A percentile compares a stretch with the other conserved stretches of the same genome.
These are phyloP conservation scores for Aspergillus candidus DNA, from an alignment of 2,329 filamentous ascomycete species.

Conservation along the genomic window DNA sequence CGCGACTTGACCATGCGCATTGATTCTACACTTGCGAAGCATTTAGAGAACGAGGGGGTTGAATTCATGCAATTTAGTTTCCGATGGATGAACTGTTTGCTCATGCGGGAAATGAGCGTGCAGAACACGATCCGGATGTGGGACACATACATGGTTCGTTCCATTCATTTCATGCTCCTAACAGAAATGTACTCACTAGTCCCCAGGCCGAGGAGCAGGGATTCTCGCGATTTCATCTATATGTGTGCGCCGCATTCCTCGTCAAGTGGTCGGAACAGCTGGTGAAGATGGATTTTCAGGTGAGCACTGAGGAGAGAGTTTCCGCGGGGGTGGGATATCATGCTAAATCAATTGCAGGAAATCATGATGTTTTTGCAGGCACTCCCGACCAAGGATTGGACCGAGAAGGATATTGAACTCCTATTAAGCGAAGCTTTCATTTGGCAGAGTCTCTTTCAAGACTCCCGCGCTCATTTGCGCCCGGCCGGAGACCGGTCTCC, in stretches of 20 bases:
- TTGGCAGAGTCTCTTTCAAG: conserved; percentile 96
- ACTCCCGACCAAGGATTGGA: conserved; percentile 88
- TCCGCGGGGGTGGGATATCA: not conserved
- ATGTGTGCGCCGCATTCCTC: conserved; percentile 94
- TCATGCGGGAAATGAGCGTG: conserved; percentile 96
- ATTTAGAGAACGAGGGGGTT: conserved; percentile 83
- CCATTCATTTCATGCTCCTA: not conserved
- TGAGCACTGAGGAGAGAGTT: conserved; percentile 18
- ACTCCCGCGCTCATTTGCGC: conserved; percentile 78
- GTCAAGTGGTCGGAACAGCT: conserved; percentile 98
- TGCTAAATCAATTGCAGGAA: conserved; percentile 54
- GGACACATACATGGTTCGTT: conserved; percentile 88
- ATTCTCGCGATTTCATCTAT: conserved; percentile 96
- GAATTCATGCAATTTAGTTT: conserved; percentile 99
- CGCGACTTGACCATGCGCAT: conserved; percentile 88
- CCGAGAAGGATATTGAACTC: conserved; percentile 95
- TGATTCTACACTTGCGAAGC: conserved; percentile 74
- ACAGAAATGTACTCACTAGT: conserved; percentile 11
- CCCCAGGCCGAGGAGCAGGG: conserved; percentile 90
- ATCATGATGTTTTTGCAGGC: conserved; percentile 99
- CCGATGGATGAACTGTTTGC: conserved; percentile 97
- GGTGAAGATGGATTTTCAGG: conserved; percentile 87
- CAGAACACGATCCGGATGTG: conserved; percentile 98
- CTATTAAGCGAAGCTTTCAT: conserved; percentile 95
- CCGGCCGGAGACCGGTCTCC: conserved; percentile 30